These are phyloP conservation scores for Aspergillus ellipticus DNA, from an alignment of 495 filamentous ascomycete genomes.

Conservation along the genomic window DNA sequence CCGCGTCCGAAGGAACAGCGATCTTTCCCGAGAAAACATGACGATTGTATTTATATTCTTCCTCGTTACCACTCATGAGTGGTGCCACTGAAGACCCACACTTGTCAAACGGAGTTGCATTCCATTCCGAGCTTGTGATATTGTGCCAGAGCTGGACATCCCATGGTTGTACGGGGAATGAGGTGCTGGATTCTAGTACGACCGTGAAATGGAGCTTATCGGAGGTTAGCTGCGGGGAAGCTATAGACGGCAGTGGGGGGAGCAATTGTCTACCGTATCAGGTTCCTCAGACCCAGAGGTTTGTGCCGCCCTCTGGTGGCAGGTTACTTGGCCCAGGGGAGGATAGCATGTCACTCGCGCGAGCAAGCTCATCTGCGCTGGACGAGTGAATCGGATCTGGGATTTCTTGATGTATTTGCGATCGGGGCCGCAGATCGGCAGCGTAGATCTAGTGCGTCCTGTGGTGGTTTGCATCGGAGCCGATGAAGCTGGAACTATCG, in stretches of 20 bases:
- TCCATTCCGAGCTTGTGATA: constrained; percentile 38
- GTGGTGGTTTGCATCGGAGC: constrained; percentile 23
- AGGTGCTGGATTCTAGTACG: constrained; percentile 62
- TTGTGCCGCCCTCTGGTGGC: constrained; percentile 38
- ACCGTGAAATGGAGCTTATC: constrained; percentile 60
- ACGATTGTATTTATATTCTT: constrained; percentile 25
- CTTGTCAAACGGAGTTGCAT: constrained; percentile 31
- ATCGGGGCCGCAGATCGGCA: constrained; percentile 22
- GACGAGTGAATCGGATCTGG: constrained; percentile 32
- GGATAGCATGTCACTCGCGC: constrained; percentile 57
- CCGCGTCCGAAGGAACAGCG: constrained; percentile 27
- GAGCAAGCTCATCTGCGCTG: constrained; percentile 48
- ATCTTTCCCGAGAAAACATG: constrained; percentile 38
- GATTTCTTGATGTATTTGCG: constrained; percentile 9
- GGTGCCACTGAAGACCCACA: constrained; percentile 20
- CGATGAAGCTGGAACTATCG: neutral
- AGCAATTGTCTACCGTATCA: constrained; percentile 26
- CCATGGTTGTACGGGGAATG: constrained; percentile 57
- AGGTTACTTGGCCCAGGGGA: constrained; percentile 65
- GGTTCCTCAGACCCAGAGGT: constrained; percentile 19
- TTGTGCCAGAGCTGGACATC: constrained; percentile 78
- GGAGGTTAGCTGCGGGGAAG: neutral
- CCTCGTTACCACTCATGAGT: constrained; percentile 29
- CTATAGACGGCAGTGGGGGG: neutral
- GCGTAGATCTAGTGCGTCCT: constrained; percentile 16